phyloP scores from a whole-genome alignment of 192 early-diverging fungal species.

The Mortierella antarctica region DNA sequence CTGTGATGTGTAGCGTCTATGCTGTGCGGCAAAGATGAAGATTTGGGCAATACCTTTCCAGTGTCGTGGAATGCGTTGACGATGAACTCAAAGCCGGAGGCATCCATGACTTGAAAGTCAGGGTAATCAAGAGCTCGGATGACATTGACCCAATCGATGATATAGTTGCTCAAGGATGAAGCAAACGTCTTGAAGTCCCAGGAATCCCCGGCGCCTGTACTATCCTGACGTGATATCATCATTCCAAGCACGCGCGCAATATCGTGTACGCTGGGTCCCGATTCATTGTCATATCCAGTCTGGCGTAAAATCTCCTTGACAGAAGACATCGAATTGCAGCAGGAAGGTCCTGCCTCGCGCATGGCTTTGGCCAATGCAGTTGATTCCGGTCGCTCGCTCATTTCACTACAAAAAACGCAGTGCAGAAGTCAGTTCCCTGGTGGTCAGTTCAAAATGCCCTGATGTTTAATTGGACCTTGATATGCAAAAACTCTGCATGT shows the following conservation, averaged over 20 bases:
- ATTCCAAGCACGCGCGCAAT: slow-evolving; percentile 72
- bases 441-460: no score
- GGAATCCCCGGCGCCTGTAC: slow-evolving; percentile 40
- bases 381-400: slow-evolving; percentile 39
- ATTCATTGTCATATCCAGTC: slow-evolving; percentile 40
- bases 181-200: slow-evolving; percentile 78
- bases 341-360: slow-evolving; percentile 63
- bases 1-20: no score
- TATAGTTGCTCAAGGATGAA: slow-evolving; percentile 59
- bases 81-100: slow-evolving; percentile 69
- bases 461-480: background rate
- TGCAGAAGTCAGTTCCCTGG: background rate
- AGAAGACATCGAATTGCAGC: slow-evolving; percentile 53
- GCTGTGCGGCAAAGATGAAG: no score
- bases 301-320: slow-evolving; percentile 58
- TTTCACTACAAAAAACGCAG: slow-evolving; percentile 34
- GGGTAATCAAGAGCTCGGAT: slow-evolving; percentile 71
- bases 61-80: slow-evolving; percentile 68
- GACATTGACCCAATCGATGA: slow-evolving; percentile 70
- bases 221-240: slow-evolving; percentile 64
- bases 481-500: background rate
- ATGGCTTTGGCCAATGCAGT: slow-evolving; percentile 55
- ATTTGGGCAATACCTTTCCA: slow-evolving; percentile 54
- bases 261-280: slow-evolving; percentile 56
- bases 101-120: slow-evolving; percentile 67